Evolutionary conservation across 2,329 filamentous ascomycete genomes (phyloP).

Genomic region (Chrysosporium queenslandicum): DNA sequence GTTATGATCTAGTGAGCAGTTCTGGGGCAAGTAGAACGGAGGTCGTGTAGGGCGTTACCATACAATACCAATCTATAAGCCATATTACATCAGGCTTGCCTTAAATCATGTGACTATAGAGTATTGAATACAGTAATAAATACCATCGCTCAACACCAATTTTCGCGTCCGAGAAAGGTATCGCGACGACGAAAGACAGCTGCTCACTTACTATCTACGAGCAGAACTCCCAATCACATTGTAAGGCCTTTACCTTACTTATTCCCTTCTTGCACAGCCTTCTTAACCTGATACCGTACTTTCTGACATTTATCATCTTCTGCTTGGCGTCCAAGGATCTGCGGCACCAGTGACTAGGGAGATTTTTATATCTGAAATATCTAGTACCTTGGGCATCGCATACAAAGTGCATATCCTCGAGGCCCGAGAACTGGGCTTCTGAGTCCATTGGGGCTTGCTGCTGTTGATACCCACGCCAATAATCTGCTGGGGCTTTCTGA

Average conservation of each 20-base stretch:
- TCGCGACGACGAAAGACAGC: background rate
- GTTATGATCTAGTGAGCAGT: no score
- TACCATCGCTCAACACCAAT: background rate
- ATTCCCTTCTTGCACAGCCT: background rate
- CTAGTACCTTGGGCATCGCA: background rate
- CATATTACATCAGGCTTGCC: background rate
- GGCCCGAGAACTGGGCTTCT: no score
- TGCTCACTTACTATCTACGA: background rate
- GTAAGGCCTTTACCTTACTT: background rate
- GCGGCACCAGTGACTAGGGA: background rate
- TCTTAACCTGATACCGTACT: background rate
- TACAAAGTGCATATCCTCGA: no score
- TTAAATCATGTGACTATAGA: background rate
- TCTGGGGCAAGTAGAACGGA: no score
- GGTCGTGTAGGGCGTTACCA: no score
- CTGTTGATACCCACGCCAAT: no score
- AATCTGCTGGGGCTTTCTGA: no score
- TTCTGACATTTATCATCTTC: no score
- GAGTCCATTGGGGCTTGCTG: no score
- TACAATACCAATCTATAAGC: background rate
- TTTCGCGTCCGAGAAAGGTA: background rate
- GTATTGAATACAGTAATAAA: conserved; percentile 1
- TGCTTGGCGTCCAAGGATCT: background rate
- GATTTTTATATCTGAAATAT: background rate
- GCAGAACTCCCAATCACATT: background rate